Percentiles rank a stretch among this genome's conserved stretches.
Conservation (phyloP, 352 stramenopile genomes). For the Pythium aquatile region DNA sequence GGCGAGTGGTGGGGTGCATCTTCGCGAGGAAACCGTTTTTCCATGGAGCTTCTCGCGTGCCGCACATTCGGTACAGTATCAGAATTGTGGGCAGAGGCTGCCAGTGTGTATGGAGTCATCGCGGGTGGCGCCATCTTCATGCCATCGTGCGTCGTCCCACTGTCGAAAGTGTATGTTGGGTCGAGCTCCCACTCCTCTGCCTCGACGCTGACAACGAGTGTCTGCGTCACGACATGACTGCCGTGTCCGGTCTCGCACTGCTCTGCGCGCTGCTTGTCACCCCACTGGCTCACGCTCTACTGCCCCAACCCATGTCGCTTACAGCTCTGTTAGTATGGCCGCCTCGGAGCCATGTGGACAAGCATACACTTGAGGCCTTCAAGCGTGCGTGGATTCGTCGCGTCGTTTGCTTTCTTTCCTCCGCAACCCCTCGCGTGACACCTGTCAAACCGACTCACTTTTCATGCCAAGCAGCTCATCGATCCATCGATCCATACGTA, state of each 20-base stretch:
- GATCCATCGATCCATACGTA: background rate
- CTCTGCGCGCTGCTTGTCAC: background rate
- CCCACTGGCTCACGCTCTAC: background rate
- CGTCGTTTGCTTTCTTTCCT: background rate
- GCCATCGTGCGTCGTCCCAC: constrained; percentile 8
- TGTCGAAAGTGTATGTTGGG: constrained; percentile 30
- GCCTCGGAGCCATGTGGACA: background rate
- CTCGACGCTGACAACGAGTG: constrained; percentile 11
- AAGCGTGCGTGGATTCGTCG: background rate
- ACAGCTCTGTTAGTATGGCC: background rate
- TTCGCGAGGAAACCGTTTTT: background rate
- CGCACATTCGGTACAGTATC: background rate
- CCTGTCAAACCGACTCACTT: constrained; percentile 28
- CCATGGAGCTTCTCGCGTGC: background rate
- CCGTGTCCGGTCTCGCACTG: background rate
- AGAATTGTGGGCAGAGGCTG: background rate
- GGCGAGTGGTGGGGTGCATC: background rate
- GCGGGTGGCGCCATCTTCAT: constrained; percentile 7
- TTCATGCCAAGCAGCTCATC: background rate
- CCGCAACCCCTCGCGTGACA: background rate
- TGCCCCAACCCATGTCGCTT: background rate
- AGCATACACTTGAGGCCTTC: background rate
- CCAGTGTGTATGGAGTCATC: background rate
- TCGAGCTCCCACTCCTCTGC: constrained; percentile 11
- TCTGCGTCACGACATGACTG: background rate